phyloP scores from a whole-genome alignment of 176 grass and related monocot genomes.

The Thalia dealbata region DNA sequence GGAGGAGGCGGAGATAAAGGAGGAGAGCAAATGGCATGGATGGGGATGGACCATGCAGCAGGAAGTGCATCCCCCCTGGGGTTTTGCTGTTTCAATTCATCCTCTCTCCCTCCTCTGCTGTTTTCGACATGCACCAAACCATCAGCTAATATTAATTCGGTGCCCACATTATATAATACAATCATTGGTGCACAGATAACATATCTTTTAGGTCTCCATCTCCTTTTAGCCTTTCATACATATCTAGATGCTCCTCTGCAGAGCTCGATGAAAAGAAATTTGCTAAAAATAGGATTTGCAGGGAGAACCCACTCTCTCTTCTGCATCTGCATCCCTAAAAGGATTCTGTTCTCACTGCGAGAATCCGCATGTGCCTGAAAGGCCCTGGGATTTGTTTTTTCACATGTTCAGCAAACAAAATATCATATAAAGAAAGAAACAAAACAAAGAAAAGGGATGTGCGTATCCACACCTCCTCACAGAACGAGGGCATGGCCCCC shows the following conservation, averaged over 20 bases:
- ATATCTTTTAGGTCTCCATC: neutral
- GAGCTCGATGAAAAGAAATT: too few relatives aligned
- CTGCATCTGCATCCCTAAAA: too few relatives aligned
- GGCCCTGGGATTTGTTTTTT: neutral
- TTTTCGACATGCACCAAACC: neutral
- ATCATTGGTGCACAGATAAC: too few relatives aligned
- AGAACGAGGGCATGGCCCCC: neutral
- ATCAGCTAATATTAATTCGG: neutral
- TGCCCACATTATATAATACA: neutral
- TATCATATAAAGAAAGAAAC: too few relatives aligned
- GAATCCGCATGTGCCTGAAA: too few relatives aligned
- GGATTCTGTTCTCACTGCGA: too few relatives aligned
- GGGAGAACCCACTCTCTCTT: too few relatives aligned
- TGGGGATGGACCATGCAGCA: neutral
- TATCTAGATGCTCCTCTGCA: too few relatives aligned
- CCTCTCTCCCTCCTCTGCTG: neutral
- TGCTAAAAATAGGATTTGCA: too few relatives aligned
- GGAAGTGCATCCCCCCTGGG: neutral
- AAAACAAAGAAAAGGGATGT: neutral
- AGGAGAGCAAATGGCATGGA: neutral
- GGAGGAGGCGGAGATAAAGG: neutral
- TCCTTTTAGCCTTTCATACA: neutral
- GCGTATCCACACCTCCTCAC: neutral
- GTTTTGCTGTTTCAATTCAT: neutral
- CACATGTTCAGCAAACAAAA: neutral